Base-by-base conservation (phyloP, 345 rosid genomes). In the Erysimum cheiranthoides region DNA sequence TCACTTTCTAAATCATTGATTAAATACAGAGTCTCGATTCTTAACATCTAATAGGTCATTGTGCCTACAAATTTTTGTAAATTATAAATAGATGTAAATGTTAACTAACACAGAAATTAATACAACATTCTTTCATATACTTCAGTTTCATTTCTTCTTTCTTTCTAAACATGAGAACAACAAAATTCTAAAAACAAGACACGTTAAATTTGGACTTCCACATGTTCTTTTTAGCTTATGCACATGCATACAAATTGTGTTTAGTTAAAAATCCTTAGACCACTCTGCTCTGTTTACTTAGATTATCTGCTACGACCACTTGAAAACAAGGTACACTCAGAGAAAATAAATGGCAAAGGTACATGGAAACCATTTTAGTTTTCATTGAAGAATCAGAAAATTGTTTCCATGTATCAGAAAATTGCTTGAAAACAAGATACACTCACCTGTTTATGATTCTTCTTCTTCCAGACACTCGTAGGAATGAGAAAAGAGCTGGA, bases 11-110 rank as follows among this genome's bases (percentile, higher is more conserved):
- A 85, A 42, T 64, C 71, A 32, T 51, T 83, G 66, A 89, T 82
- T 66, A 84, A 81, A 68, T 62, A 78, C 34, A 77, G 80, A 71
- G 85, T 76, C 14, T 82, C 85, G 2, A 32, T 80, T 43, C 87
- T 85, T 57, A 87, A 82, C 77, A 80, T 80, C 67, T 65, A 45
- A 74, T 43, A 25, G 54, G 6, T 35, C 58, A 65, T 34, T 60
- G 82, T 57, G 63, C 56, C 64, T 8, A 71, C 45, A 76, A 68
- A 13, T 5, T 73, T 73, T 73, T 73, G 66, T 63, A 40, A 45
- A 40, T 73, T 73, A 59, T 63, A 40, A 45, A 40, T 45, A 47
- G 9, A 66, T 49, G 13, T 66, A 50, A 5, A 17, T 66, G 59
- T 34, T 18, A 35, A 66, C 17, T 16, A 17, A 18, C 54, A 43